These are phyloP conservation scores for Diacronema lutheri DNA, from an alignment of 78 protist species.

Conservation along the genomic window DNA sequence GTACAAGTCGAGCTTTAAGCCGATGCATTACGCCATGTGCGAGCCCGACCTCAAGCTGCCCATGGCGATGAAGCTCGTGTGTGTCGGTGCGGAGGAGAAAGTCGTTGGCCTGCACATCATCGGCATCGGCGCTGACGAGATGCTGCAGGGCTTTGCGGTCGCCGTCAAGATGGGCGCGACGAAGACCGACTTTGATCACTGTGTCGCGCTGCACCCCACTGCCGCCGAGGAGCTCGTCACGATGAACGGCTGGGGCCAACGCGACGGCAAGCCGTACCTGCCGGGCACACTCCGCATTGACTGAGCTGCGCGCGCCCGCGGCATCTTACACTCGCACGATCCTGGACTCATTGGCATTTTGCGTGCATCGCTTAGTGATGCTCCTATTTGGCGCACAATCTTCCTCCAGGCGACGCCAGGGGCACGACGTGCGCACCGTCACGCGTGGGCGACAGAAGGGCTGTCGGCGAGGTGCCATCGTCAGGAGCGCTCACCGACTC, in stretches of 20 bases:
- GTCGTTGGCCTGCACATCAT: slow-evolving; percentile 81
- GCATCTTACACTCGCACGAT: too few relatives aligned
- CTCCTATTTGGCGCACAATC: too few relatives aligned
- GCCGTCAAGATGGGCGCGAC: slow-evolving; percentile 45
- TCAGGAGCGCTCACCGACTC: too few relatives aligned
- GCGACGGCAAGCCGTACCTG: too few relatives aligned
- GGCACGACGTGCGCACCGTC: too few relatives aligned
- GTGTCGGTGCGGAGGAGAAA: slow-evolving; percentile 67
- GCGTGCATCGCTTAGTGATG: too few relatives aligned
- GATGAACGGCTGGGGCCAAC: slow-evolving; percentile 24
- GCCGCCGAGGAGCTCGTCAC: slow-evolving; percentile 74
- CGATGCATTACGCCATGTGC: slow-evolving; percentile 75
- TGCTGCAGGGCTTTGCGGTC: slow-evolving; percentile 66
- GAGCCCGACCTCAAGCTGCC: slow-evolving; percentile 44
- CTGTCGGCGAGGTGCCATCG: too few relatives aligned
- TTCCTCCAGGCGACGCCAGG: too few relatives aligned
- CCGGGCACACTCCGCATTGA: too few relatives aligned
- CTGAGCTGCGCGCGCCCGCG: too few relatives aligned
- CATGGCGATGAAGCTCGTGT: slow-evolving; percentile 82
- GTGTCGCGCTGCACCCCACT: slow-evolving; percentile 84
- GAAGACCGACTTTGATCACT: slow-evolving; percentile 61
- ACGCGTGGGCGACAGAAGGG: too few relatives aligned
- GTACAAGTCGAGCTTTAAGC: slow-evolving; percentile 50
- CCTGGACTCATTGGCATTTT: too few relatives aligned
- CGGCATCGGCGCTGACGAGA: slow-evolving; percentile 79